Conservation (phyloP, 2,329 filamentous ascomycete genomes). For the Gremmenia infestans region DNA sequence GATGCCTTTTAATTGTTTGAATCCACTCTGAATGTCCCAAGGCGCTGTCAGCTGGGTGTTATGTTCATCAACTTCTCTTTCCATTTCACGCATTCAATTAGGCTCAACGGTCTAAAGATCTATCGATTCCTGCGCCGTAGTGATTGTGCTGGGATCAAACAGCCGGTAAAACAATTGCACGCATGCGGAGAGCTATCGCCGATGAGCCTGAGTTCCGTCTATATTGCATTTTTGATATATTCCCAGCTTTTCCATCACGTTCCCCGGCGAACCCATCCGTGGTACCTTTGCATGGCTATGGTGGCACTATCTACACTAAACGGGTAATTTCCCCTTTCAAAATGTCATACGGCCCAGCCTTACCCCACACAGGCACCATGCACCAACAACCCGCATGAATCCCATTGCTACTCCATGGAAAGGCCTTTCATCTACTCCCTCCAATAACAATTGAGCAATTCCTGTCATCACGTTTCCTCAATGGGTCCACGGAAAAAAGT, state of each 20-base stretch:
- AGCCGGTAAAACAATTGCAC: conserved; percentile 18
- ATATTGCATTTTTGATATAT: conserved; percentile 15
- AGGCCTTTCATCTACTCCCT: conserved; percentile 12
- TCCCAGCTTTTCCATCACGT: conserved; percentile 7
- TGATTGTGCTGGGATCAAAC: not conserved
- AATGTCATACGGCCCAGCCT: not conserved
- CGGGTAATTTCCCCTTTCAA: conserved; percentile 11
- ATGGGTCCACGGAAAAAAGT: conserved; percentile 12
- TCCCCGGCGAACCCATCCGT: conserved; percentile 14
- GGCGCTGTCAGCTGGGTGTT: too few species aligned
- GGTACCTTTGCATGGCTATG: not conserved
- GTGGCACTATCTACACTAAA: conserved; percentile 8
- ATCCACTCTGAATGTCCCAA: too few species aligned
- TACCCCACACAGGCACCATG: conserved; percentile 2
- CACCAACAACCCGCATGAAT: conserved; percentile 5
- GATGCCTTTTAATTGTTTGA: too few species aligned
- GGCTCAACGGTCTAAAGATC: not conserved
- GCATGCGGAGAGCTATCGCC: conserved; percentile 15
- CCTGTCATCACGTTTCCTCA: conserved; percentile 4
- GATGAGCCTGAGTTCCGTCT: conserved; percentile 16
- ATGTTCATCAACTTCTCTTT: not conserved
- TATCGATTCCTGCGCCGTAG: not conserved
- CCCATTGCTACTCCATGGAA: conserved; percentile 3
- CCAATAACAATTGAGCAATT: conserved; percentile 12
- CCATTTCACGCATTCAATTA: not conserved